Base-by-base conservation (phyloP, 176 grass and related monocot species). In the Tillandsia leiboldiana region DNA sequence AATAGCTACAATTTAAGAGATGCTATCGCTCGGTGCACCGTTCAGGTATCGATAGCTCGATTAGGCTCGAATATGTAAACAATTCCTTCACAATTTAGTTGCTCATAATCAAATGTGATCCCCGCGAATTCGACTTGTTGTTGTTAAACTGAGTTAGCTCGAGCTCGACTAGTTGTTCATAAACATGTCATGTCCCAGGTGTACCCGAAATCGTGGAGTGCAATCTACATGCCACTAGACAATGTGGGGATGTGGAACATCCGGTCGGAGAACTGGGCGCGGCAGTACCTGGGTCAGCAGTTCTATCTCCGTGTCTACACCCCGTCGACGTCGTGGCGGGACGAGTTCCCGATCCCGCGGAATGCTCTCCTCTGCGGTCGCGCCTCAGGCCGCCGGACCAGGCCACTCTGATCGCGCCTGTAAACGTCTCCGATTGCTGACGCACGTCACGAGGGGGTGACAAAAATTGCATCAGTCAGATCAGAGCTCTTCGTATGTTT, bases 241-340 rank as follows among this genome's bases (percentile, higher is more conserved):
- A 96, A 96, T 73, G 92, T 92, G 15, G 92, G 92, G 29, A 87
- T 92, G 88, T 96, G 86, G 88, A 92, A 96, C 50, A 29, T 96
- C 8, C 67, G 92, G 47, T 87, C 92, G 4, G 92, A 96, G 56
- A 79, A 73, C 84, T 96, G 88, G 92, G 78, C 80, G 11, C 81
- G 92, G 24, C 92, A 92, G 48, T 96, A 92, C 76, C 75, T 92
- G 1, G 92, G 92, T 2, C 92, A 96, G 81, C 88, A 96, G 52
- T 92, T 96, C 76, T 96, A 96, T 79, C 80, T 91, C 51, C 92
- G 88, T 0, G 88, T 89, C 13, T 91, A 90, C 72, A 86, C 92
- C 59, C 76, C 88, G 26, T 86, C 86, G 1, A 96, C 80, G 49
- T 96, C 92, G 47, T 89, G 77, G 85, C 82, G 92, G 48, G 88